A percentile compares a stretch with the other conserved stretches of the same genome.
Conservation (phyloP, 1,284 basidiomycete genomes). For the Boletus austroedulis region DNA sequence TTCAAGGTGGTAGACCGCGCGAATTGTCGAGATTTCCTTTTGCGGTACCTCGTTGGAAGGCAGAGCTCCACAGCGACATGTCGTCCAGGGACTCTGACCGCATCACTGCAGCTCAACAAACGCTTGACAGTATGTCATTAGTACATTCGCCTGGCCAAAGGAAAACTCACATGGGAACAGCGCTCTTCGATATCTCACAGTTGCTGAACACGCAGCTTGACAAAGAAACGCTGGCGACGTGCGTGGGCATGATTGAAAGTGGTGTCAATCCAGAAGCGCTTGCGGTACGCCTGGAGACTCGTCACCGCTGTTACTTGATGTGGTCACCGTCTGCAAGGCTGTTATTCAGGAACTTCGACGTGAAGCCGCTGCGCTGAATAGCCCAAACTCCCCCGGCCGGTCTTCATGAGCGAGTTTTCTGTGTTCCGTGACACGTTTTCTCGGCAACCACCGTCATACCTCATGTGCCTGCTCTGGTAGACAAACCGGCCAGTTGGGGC, state of each 20-base stretch:
- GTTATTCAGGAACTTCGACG: conserved; percentile 73
- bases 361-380: conserved; percentile 48
- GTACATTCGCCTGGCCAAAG: not conserved
- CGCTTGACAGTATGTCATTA: conserved; percentile 67
- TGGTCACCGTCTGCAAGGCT: conserved; percentile 43
- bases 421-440: not conserved
- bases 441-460: not conserved
- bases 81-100: conserved; percentile 63
- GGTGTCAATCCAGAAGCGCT: conserved; percentile 84
- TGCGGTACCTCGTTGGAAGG: not conserved
- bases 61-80: conserved; percentile 31
- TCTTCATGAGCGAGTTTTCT: not conserved
- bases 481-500: conserved; percentile 6
- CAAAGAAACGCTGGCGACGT: conserved; percentile 78
- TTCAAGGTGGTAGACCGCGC: not conserved
- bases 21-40: not conserved
- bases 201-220: conserved; percentile 79
- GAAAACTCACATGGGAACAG: conserved; percentile 41
- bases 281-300: conserved; percentile 55
- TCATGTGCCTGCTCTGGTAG: conserved; percentile 13
- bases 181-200: conserved; percentile 79
- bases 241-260: conserved; percentile 80
- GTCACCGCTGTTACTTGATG: conserved; percentile 1
- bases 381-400: conserved; percentile 14
- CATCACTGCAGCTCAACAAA: conserved; percentile 71